Evolutionary conservation across 2,329 filamentous ascomycete species (phyloP).

Genomic region (Sporothrix variecibatus): DNA sequence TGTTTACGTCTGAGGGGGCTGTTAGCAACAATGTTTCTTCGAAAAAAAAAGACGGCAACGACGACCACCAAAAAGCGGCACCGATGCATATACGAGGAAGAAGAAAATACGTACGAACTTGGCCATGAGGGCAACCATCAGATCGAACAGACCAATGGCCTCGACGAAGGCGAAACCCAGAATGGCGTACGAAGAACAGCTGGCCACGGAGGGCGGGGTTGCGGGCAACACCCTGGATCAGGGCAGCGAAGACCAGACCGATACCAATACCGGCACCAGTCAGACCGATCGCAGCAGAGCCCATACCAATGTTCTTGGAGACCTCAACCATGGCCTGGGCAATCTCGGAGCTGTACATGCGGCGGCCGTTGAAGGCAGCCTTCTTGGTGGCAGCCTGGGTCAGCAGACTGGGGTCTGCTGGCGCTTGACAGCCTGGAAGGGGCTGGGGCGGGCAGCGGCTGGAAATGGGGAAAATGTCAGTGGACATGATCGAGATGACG

Average conservation of each 20-base stretch:
- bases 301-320: slow-evolving; percentile 89
- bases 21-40: slow-evolving; percentile 2
- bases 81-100: background rate
- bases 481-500: background rate
- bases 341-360: slow-evolving; percentile 85
- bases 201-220: slow-evolving; percentile 93
- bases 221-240: slow-evolving; percentile 86
- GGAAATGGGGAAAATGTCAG: slow-evolving; percentile 31
- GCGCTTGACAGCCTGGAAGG: slow-evolving; percentile 76
- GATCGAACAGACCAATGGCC: slow-evolving; percentile 61
- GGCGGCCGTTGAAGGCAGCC: slow-evolving; percentile 61
- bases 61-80: background rate
- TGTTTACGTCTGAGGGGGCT: slow-evolving; percentile 29
- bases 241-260: slow-evolving; percentile 88
- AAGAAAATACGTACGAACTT: slow-evolving; percentile 67
- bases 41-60: background rate
- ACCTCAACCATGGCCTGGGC: slow-evolving; percentile 86
- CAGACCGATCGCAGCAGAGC: slow-evolving; percentile 86
- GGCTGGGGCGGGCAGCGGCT: slow-evolving; percentile 59
- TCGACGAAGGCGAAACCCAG: slow-evolving; percentile 65
- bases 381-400: slow-evolving; percentile 63
- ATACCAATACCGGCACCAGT: slow-evolving; percentile 94
- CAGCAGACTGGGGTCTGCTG: slow-evolving; percentile 68
- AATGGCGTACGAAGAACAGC: slow-evolving; percentile 73
- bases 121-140: slow-evolving; percentile 91